Percentiles rank a stretch among this genome's conserved stretches.
Conservation (phyloP, 306 rosid species). For the Castanea mollissima region DNA sequence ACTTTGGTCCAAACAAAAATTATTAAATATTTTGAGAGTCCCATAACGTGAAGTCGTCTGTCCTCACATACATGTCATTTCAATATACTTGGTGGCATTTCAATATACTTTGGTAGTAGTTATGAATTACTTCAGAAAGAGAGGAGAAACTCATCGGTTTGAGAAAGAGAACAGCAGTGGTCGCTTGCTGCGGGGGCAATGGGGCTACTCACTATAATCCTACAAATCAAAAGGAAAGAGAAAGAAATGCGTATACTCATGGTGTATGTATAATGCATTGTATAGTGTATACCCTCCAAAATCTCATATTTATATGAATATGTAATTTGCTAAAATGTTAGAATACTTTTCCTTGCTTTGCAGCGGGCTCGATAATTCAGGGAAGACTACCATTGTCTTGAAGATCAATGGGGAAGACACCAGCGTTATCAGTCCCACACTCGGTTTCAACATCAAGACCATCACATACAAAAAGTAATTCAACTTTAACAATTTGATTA, state of each 20-base stretch:
- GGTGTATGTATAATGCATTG: conserved; percentile 51
- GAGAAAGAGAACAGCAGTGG: too few relatives aligned
- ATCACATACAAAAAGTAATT: conserved; percentile 67
- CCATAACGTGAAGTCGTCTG: rapidly evolving
- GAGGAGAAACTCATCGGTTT: too few relatives aligned
- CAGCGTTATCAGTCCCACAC: conserved; percentile 89
- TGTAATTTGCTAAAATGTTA: background rate
- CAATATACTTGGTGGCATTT: too few relatives aligned
- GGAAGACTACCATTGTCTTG: conserved; percentile 85
- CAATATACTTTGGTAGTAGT: too few relatives aligned
- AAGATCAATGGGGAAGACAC: conserved; percentile 95
- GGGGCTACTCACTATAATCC: conserved; percentile 84
- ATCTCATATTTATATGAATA: background rate
- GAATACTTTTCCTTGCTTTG: background rate
- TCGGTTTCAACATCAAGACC: conserved; percentile 97
- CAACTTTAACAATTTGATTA: background rate
- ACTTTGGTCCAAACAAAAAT: too few relatives aligned
- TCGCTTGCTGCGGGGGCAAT: conserved; percentile 19
- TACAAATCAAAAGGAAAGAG: conserved; percentile 83
- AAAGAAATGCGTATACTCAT: conserved; percentile 89
- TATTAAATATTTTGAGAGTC: rapidly evolving
- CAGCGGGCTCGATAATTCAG: conserved; percentile 94
- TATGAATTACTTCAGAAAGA: too few relatives aligned
- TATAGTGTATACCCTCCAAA: too few relatives aligned
- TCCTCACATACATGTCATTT: too few relatives aligned